Percentiles rank a stretch among this genome's conserved stretches.
phyloP scores from a whole-genome alignment of 176 grass and related monocot species.

The Elymus sibiricus region DNA sequence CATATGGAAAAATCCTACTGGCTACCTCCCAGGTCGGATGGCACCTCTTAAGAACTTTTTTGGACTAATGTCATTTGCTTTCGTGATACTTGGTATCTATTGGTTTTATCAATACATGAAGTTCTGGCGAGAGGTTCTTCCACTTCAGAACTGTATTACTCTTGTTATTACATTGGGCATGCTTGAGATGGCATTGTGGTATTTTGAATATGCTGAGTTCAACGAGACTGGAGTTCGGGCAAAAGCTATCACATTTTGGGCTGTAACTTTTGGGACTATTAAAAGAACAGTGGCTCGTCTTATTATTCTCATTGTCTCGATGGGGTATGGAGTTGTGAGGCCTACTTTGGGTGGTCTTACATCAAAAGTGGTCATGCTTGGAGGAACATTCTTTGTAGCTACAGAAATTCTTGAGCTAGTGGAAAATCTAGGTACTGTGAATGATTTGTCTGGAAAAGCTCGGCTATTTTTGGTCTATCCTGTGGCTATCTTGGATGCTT shows the following conservation, averaged over 20 bases:
- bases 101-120: constrained; percentile 99
- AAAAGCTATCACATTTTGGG: constrained; percentile 96
- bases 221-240: constrained; percentile 80
- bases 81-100: constrained; percentile 78
- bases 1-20: constrained; percentile 96
- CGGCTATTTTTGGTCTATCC: constrained; percentile 94
- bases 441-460: constrained; percentile 95
- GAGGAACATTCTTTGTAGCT: constrained; percentile 91
- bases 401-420: constrained; percentile 97
- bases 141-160: constrained; percentile 99
- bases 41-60: constrained; percentile 96
- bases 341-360: constrained; percentile 94
- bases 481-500: constrained; percentile 91
- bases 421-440: constrained; percentile 96
- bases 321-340: constrained; percentile 94
- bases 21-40: constrained; percentile 95
- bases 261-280: constrained; percentile 86
- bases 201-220: constrained; percentile 98
- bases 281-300: constrained; percentile 86
- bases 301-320: constrained; percentile 89
- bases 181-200: constrained; percentile 98
- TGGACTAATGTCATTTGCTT: constrained; percentile 91
- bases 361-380: constrained; percentile 95
- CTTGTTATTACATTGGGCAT: constrained; percentile 94
- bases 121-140: constrained; percentile 95